phyloP scores from a whole-genome alignment of 164 flowering plant genomes.

The Warburgia ugandensis region DNA sequence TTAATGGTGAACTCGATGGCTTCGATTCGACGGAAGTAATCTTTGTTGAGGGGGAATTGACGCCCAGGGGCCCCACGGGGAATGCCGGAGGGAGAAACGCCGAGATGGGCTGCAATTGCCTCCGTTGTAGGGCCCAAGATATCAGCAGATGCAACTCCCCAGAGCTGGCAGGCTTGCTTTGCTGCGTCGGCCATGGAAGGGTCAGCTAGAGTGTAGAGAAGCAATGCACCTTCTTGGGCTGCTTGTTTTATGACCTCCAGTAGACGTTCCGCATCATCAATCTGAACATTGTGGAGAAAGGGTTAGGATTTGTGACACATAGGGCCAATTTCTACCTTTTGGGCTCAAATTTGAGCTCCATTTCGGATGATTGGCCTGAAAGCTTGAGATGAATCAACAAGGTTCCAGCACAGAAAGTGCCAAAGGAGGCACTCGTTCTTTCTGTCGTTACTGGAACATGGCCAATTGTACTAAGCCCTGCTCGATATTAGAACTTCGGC shows the following conservation, averaged over 20 bases:
- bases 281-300: slow-evolving; percentile 22
- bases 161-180: slow-evolving; percentile 55
- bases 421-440: too few relatives aligned
- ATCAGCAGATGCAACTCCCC: slow-evolving; percentile 73
- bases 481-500: too few relatives aligned
- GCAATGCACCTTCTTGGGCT: slow-evolving; percentile 75
- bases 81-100: slow-evolving; percentile 82
- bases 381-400: too few relatives aligned
- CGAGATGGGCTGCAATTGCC: slow-evolving; percentile 70
- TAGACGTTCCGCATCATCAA: slow-evolving; percentile 59
- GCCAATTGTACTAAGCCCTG: too few relatives aligned
- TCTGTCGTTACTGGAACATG: too few relatives aligned
- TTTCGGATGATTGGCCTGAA: too few relatives aligned
- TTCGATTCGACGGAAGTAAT: slow-evolving; percentile 74
- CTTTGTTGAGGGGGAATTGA: slow-evolving; percentile 44
- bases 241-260: slow-evolving; percentile 83
- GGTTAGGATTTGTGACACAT: too few relatives aligned
- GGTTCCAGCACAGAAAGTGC: too few relatives aligned
- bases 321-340: too few relatives aligned
- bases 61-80: slow-evolving; percentile 82
- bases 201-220: slow-evolving; percentile 84
- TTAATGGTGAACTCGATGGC: slow-evolving; percentile 89
- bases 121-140: slow-evolving; percentile 77
- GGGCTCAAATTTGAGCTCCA: too few relatives aligned
- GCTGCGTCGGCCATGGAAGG: slow-evolving; percentile 76